These are phyloP conservation scores for Pleurotus giganteus DNA, from an alignment of 768 basidiomycete species.

Conservation along the genomic window DNA sequence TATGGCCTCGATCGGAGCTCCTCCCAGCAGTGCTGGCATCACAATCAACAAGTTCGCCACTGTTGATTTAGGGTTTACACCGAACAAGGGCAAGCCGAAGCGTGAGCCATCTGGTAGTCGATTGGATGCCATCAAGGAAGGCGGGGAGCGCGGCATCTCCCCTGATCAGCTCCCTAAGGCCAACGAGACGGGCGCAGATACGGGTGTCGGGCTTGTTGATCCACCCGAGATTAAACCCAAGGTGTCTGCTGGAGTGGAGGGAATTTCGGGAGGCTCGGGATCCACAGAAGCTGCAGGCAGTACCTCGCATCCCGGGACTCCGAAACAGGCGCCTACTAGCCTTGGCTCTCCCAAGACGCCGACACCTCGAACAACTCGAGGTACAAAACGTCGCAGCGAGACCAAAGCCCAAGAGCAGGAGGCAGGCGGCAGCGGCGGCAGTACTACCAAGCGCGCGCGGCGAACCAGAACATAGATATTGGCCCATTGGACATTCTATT, in stretches of 20 bases:
- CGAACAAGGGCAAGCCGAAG: background rate
- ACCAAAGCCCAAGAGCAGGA: background rate
- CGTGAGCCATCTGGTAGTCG: background rate
- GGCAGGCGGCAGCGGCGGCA: background rate
- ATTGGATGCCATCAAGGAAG: background rate
- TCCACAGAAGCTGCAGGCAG: background rate
- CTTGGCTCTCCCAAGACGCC: background rate
- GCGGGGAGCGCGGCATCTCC: too few relatives aligned
- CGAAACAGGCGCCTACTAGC: background rate
- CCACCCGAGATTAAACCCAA: background rate
- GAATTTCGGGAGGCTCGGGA: background rate
- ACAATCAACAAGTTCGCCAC: conserved; percentile 8
- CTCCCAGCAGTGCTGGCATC: background rate
- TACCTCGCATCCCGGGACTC: background rate
- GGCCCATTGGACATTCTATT: too few relatives aligned
- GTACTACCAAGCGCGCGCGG: background rate
- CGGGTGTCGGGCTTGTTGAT: background rate
- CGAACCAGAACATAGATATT: background rate
- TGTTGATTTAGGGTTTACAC: background rate
- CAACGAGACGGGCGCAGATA: too few relatives aligned
- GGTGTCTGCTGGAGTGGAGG: background rate
- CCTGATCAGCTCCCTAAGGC: too few relatives aligned
- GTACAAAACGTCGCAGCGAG: background rate
- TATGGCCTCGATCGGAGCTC: background rate
- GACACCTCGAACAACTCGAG: background rate